A percentile compares a stretch with the other conserved stretches of the same genome.
Conservation (phyloP, 805 yeast genomes). For the Hanseniaspora guilliermondii region DNA sequence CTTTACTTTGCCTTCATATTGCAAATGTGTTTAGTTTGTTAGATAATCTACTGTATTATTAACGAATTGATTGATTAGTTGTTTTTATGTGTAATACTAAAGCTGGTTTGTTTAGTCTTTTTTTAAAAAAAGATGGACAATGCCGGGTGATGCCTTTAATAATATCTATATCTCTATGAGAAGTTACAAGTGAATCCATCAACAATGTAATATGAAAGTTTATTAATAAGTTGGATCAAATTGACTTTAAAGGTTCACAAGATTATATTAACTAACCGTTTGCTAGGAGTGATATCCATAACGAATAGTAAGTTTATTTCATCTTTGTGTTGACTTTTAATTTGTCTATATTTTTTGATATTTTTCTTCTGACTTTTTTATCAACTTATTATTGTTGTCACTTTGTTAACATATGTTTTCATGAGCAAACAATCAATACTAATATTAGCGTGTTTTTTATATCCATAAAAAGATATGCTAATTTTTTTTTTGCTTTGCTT, state of each 20-base stretch:
- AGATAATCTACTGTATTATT: not conserved
- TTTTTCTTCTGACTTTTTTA: not conserved
- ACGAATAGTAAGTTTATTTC: not conserved
- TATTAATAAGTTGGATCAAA: not conserved
- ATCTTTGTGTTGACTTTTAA: not conserved
- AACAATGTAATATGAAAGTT: not conserved
- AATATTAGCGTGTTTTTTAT: too few relatives aligned
- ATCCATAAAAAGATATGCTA: too few relatives aligned
- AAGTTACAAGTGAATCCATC: not conserved
- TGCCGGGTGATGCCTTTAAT: conserved; percentile 14
- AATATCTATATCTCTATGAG: not conserved
- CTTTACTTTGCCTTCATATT: not conserved
- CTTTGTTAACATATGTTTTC: not conserved
- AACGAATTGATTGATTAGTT: not conserved
- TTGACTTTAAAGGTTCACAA: too few relatives aligned
- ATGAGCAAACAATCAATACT: not conserved
- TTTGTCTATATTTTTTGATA: not conserved
- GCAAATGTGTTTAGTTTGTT: not conserved
- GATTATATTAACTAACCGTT: not conserved
- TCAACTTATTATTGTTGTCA: not conserved
- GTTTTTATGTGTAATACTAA: conserved; percentile 1
- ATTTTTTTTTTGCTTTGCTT: too few relatives aligned
- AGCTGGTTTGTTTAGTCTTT: conserved; percentile 12
- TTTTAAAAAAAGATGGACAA: conserved; percentile 1
- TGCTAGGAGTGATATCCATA: conserved; percentile 12